phyloP scores from a whole-genome alignment of 176 grass and related monocot genomes.

The Lolium perenne region DNA sequence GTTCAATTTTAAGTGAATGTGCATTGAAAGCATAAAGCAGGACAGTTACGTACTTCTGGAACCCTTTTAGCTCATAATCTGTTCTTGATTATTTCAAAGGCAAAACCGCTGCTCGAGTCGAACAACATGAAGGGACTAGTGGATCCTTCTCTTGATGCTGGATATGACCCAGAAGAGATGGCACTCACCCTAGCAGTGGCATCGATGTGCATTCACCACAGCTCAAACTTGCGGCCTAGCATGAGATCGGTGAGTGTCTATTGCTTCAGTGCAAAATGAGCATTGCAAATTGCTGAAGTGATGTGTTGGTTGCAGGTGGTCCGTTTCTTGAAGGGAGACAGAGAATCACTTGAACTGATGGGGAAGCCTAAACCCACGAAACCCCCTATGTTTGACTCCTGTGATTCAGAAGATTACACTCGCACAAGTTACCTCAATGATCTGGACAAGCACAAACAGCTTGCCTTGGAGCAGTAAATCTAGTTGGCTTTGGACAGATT shows the following conservation, averaged over 20 bases:
- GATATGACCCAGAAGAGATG: conserved; percentile 77
- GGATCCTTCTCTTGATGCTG: conserved; percentile 67
- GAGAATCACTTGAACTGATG: conserved; percentile 57
- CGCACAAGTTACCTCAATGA: conserved; percentile 84
- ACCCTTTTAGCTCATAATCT: conserved; percentile 26
- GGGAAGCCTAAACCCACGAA: conserved; percentile 55
- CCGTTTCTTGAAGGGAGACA: conserved; percentile 69
- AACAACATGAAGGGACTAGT: conserved; percentile 80
- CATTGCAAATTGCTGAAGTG: conserved; percentile 9
- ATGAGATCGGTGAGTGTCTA: conserved; percentile 77
- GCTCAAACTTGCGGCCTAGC: conserved; percentile 69
- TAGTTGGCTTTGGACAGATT: conserved; percentile 29
- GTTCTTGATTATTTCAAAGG: conserved; percentile 53
- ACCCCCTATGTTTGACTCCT: conserved; percentile 67
- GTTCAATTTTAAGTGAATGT: background rate
- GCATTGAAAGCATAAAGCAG: conserved; percentile 7
- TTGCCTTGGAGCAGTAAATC: conserved; percentile 82
- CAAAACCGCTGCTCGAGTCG: conserved; percentile 84
- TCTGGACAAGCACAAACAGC: conserved; percentile 93
- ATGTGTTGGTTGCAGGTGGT: conserved; percentile 59
- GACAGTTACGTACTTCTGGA: conserved; percentile 19
- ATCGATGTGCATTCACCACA: conserved; percentile 94
- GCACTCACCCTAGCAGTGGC: conserved; percentile 65
- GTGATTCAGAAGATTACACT: conserved; percentile 89
- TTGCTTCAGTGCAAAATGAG: background rate